Base-by-base conservation (phyloP, 1,284 basidiomycete species). In the Pulveroboletus sp. region DNA sequence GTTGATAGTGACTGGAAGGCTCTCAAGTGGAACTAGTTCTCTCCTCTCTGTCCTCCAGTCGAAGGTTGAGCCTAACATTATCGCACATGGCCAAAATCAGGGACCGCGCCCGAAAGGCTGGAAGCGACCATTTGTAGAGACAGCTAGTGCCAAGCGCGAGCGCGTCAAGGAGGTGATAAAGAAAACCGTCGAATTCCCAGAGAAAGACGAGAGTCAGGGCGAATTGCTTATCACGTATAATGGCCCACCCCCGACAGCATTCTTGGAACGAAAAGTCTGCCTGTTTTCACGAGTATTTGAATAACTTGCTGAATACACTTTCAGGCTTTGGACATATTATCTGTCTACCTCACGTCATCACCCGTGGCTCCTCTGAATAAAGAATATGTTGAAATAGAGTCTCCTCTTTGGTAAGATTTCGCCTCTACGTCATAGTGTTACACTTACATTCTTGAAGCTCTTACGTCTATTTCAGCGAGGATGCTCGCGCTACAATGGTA, bases 41-140 rank as follows among this genome's bases (percentile, higher is more conserved):
- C 73, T 94, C 32, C 81, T 96, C 21, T 77, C 84, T 56, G 86
- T 94, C 49, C 77, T 96, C 48, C 87, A 95, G 67, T 78, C 86
- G 15, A 73, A 93, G 65, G 82, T 97, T 5, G 93, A 97, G 65
- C 91, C 93, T 1, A 82, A 77, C 45, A 84, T 97, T 48, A 79
- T 93, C 39, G 77, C 78, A 50, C 88, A 94, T 69, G 81, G 82
- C n/a, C 84, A 89, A 66, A 77, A 84, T 59, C 71, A 80, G 24
- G 89, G 88, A 15, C 73, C 80, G 45, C 79, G 76, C 46, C 91
- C 96, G 2, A 64, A 75, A 3, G 91, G 86, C 12, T 99, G 95
- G 95, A 93, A 91, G 64, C 84, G 96, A 15, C 97, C 97, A 0
- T 99, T 99, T 68, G 66, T 98, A 21, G 95, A 98, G 75, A 96